Evolutionary conservation across 441 rosid species (phyloP), one percentile per base, ranked within the genome.

Genomic region (Capsella rubella): DNA sequence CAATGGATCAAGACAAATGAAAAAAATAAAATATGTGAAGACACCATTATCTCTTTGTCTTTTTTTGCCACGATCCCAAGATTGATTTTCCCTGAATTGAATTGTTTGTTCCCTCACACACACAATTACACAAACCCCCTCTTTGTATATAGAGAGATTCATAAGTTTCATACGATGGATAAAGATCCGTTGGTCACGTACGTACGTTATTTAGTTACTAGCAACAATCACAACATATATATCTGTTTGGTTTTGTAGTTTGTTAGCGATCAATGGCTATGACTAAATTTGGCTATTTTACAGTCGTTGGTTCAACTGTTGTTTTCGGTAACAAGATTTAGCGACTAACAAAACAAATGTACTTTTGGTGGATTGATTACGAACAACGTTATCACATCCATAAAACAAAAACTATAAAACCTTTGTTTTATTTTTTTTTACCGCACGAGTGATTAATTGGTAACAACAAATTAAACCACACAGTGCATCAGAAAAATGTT

Each of bases 1-100:
- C 45, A 65, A 47, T n/a, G 64, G 39, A 72, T 54, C 8, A 34
- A 72, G 45, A 64, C 56, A 72, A 8, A 40, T 1, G 12, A 3
- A 42, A 42, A 42, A 13, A 72, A 14, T 25, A 35, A 45, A 7
- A 55, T 7, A 37, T 10, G 25, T 53, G 54, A 50, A 73, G 64
- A 64, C 71, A 46, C 57, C 71, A 49, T 46, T 73, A 55, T 64
- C 57, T 53, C 55, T 35, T 64, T 73, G 47, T 56, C 71, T 64
- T 54, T 72, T 64, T 54, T 72, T 54, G 46, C 63, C 70, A 32
- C 56, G 12, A 43, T 53, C 69, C 64, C 47, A 21, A 45, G 56
- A 54, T 27, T 63, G 13, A 43, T 63, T 43, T 72, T 63, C 46
- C 35, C 37, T 64, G 27, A 14, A 47, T 63, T 21, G 40, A 32